A percentile compares a stretch with the other conserved stretches of the same genome.
Evolutionary conservation across 768 basidiomycete genomes (phyloP).

Genomic region (Suillus brevipes): DNA sequence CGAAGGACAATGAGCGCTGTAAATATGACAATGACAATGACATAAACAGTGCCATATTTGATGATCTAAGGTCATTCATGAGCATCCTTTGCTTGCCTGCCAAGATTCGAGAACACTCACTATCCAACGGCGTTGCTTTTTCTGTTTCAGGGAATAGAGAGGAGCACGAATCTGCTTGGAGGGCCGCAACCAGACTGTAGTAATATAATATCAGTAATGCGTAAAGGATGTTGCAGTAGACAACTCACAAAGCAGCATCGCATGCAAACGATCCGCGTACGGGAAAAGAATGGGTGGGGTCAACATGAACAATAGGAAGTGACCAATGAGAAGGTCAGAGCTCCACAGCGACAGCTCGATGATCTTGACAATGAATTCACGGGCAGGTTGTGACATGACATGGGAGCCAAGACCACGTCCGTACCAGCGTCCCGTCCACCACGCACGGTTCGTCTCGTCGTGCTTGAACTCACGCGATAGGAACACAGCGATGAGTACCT

Average conservation of each 20-base stretch:
- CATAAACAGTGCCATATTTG: slow-evolving; percentile 81
- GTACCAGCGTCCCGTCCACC: slow-evolving; percentile 99
- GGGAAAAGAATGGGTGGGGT: slow-evolving; percentile 88
- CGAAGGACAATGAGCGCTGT: slow-evolving; percentile 76
- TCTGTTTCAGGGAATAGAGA: slow-evolving; percentile 86
- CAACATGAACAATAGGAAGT: slow-evolving; percentile 87
- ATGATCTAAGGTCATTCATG: slow-evolving; percentile 53
- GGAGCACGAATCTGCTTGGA: slow-evolving; percentile 94
- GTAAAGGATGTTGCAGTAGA: background rate
- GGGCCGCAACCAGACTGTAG: slow-evolving; percentile 88
- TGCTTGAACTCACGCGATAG: slow-evolving; percentile 98
- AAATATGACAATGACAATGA: slow-evolving; percentile 66
- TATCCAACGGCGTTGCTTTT: slow-evolving; percentile 86
- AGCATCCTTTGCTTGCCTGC: slow-evolving; percentile 11
- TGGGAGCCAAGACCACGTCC: slow-evolving; percentile 88
- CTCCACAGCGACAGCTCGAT: slow-evolving; percentile 96
- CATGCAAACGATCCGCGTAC: slow-evolving; percentile 89
- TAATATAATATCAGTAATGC: slow-evolving; percentile 21
- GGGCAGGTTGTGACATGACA: slow-evolving; percentile 95
- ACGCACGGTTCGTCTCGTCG: slow-evolving; percentile 96
- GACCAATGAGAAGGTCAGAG: slow-evolving; percentile 87
- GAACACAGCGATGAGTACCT: slow-evolving; percentile 91
- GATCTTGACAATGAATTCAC: slow-evolving; percentile 97
- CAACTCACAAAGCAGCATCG: slow-evolving; percentile 82
- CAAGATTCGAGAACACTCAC: slow-evolving; percentile 44